Evolutionary conservation across 1,284 basidiomycete species (phyloP).

Genomic region (Farysia itapuensis): DNA sequence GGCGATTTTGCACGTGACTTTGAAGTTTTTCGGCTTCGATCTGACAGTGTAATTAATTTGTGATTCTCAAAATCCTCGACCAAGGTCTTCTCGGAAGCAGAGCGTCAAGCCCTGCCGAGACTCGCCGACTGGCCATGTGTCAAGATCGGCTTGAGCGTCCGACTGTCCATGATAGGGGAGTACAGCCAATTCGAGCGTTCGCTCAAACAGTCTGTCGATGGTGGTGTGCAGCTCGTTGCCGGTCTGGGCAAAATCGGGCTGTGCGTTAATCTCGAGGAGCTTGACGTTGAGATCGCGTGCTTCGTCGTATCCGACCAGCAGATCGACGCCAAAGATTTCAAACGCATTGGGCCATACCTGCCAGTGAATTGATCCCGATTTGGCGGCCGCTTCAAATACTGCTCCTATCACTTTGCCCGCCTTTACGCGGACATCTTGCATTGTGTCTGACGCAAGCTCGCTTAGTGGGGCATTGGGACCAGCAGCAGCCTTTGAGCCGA

Average conservation of each 20-base stretch:
- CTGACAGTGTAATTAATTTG: no score
- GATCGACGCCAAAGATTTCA: constrained; percentile 90
- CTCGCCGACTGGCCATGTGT: constrained; percentile 37
- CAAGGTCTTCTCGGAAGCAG: constrained; percentile 40
- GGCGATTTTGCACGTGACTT: no score
- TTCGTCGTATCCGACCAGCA: constrained; percentile 69
- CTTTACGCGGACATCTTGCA: constrained; percentile 19
- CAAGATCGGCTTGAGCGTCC: neutral
- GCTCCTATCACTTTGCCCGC: constrained; percentile 67
- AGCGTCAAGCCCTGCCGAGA: constrained; percentile 33
- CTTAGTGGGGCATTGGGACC: constrained; percentile 45
- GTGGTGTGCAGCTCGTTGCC: constrained; percentile 80
- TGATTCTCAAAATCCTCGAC: constrained; percentile 31
- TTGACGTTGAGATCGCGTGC: constrained; percentile 67
- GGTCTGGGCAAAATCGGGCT: constrained; percentile 92
- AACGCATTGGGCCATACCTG: constrained; percentile 87
- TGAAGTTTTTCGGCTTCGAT: no score
- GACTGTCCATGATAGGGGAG: constrained; percentile 27
- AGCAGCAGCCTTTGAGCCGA: constrained; percentile 55
- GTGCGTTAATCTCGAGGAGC: constrained; percentile 88
- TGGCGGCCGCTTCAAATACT: constrained; percentile 80
- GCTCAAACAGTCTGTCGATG: constrained; percentile 73
- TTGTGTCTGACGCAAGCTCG: constrained; percentile 62
- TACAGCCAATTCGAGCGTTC: constrained; percentile 44
- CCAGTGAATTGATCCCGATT: constrained; percentile 77